These are phyloP conservation scores for Nothopassalora personata DNA, from an alignment of 2,329 filamentous ascomycete genomes.

Conservation along the genomic window DNA sequence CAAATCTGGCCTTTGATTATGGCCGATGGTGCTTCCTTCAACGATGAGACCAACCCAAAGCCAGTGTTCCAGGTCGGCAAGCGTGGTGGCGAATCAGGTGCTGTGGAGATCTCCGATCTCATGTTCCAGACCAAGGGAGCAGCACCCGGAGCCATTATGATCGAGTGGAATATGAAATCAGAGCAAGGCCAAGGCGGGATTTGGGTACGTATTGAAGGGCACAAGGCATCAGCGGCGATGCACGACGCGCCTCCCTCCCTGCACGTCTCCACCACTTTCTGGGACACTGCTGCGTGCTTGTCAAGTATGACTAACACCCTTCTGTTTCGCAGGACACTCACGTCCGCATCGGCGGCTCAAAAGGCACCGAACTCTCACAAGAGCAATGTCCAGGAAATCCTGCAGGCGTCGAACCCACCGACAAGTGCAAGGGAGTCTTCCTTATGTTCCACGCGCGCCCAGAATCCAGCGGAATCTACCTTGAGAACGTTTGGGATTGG, in stretches of 20 bases:
- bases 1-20: slow-evolving; percentile 90
- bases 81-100: slow-evolving; percentile 63
- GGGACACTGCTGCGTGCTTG: too few relatives aligned
- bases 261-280: too few relatives aligned
- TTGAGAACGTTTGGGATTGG: slow-evolving; percentile 49
- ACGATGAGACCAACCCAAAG: slow-evolving; percentile 67
- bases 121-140: slow-evolving; percentile 80
- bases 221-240: too few relatives aligned
- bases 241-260: too few relatives aligned
- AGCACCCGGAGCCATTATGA: slow-evolving; percentile 79
- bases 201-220: slow-evolving; percentile 47
- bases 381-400: slow-evolving; percentile 66
- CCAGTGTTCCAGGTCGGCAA: slow-evolving; percentile 83
- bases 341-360: slow-evolving; percentile 81
- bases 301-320: too few relatives aligned
- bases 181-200: slow-evolving; percentile 66
- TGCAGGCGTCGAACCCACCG: slow-evolving; percentile 62
- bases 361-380: slow-evolving; percentile 73
- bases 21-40: slow-evolving; percentile 69
- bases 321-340: slow-evolving; percentile 61
- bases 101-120: slow-evolving; percentile 81
- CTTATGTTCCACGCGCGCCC: slow-evolving; percentile 48
- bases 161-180: slow-evolving; percentile 83
- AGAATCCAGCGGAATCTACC: slow-evolving; percentile 62
- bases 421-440: slow-evolving; percentile 49